phyloP scores from a whole-genome alignment of 208 protist genomes.

The Kentomonas sorsogonicus region DNA sequence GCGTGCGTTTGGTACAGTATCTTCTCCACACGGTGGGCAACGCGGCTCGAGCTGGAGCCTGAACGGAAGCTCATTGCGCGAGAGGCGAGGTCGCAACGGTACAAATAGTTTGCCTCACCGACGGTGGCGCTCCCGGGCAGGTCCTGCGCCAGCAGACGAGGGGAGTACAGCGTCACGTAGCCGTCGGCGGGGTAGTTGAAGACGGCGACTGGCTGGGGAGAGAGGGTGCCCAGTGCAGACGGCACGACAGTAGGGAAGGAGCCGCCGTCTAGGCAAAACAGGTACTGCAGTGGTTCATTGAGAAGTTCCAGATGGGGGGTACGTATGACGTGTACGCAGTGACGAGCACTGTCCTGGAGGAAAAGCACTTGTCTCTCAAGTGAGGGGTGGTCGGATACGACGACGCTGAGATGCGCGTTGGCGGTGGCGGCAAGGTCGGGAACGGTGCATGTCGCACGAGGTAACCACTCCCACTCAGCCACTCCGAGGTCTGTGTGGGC shows the following conservation, averaged over 20 bases:
- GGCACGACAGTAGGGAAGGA: conserved; percentile 54
- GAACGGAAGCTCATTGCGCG: no score
- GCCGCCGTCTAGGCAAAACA: conserved; percentile 43
- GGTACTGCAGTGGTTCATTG: conserved; percentile 28
- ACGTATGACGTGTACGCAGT: conserved; percentile 31
- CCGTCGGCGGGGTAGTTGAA: conserved; percentile 55
- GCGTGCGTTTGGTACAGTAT: no score
- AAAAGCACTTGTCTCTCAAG: conserved; percentile 39
- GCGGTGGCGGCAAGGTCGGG: conserved; percentile 30
- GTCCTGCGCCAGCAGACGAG: conserved; percentile 17
- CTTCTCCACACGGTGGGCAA: no score
- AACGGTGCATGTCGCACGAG: no score
- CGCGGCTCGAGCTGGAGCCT: no score
- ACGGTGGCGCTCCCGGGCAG: conserved; percentile 4
- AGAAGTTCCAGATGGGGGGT: conserved; percentile 45
- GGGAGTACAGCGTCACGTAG: conserved; percentile 50
- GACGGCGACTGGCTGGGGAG: conserved; percentile 56
- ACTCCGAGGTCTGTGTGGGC: conserved; percentile 25
- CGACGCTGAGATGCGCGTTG: conserved; percentile 42
- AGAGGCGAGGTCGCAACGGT: no score
- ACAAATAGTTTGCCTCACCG: no score
- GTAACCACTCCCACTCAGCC: conserved; percentile 65
- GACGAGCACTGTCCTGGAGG: conserved; percentile 39
- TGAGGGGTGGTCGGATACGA: conserved; percentile 31
- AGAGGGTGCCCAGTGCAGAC: conserved; percentile 30